Percentiles rank a stretch among this genome's conserved stretches.
Conservation (phyloP, 805 yeast genomes). For the Torulaspora franciscae region DNA sequence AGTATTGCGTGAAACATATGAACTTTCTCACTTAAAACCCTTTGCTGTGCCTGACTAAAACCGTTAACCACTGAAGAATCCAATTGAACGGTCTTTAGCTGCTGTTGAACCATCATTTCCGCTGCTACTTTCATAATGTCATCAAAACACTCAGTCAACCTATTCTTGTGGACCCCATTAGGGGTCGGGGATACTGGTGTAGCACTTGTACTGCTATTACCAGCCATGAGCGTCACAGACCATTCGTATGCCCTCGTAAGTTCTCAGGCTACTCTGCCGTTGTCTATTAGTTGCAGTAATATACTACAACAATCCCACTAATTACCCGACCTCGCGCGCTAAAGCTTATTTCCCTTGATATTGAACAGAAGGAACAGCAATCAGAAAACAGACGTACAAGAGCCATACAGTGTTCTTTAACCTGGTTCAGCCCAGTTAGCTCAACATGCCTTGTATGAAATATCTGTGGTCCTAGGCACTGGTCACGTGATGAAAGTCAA, state of each 20-base stretch:
- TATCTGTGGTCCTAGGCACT: too few species aligned
- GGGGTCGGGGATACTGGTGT: conserved; percentile 3
- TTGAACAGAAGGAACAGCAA: too few species aligned
- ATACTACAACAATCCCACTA: too few species aligned
- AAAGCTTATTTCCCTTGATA: too few species aligned
- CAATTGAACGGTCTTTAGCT: conserved; percentile 32
- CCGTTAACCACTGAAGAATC: conserved; percentile 27
- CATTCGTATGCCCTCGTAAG: not conserved
- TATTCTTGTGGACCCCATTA: conserved; percentile 19
- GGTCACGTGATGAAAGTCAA: too few species aligned
- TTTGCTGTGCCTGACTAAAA: conserved; percentile 27
- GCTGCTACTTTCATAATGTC: conserved; percentile 33
- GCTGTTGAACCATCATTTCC: conserved; percentile 36
- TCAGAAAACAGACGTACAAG: too few species aligned
- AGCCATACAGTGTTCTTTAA: too few species aligned
- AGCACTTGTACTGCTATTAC: not conserved
- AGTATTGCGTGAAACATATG: conserved; percentile 29
- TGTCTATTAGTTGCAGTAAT: too few species aligned
- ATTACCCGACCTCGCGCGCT: too few species aligned
- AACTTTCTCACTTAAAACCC: conserved; percentile 26
- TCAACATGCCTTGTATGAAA: too few species aligned
- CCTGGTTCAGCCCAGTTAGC: too few species aligned
- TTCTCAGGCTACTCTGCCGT: not conserved
- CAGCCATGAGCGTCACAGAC: not conserved
- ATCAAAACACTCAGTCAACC: conserved; percentile 32